Evolutionary conservation across 2,329 filamentous ascomycete species (phyloP), one percentile per base, ranked within the genome.

Genomic region (Aspergillus japonicus): DNA sequence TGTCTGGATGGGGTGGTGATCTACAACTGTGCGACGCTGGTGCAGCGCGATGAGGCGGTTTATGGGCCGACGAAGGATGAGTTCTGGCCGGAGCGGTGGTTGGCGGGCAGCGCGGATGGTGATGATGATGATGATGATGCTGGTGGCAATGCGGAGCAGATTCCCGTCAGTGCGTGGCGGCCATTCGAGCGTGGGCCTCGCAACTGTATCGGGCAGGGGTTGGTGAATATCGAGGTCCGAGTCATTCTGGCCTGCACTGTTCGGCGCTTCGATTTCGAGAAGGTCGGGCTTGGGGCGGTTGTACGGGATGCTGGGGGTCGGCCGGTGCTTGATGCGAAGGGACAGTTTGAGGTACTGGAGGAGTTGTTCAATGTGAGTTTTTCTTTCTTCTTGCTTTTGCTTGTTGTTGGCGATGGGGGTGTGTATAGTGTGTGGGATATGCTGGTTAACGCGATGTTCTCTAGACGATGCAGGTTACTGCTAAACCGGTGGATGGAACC

Each of bases 191-290:
- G 78, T 47, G 81, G 81, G 0, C 74, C 76, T 1, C 69, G 82
- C 8, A 79, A 77, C 29, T 83, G 82, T 61, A 75, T 84, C 23
- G 82, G 82, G 3, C 78, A 82, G 60, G 76, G 80, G 50, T 68
- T 83, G 19, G 81, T 81, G 0, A 77, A 80, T 64, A 72, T 82
- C 24, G 80, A 82, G 65, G 54, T 61, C 1, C 57, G 58, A 23
- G 61, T 66, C 4, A 64, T 64, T 47, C 50, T 68, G 5, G 65
- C 62, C 10, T 63, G 58, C 48, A 54, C 54, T 3, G 58, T 59
- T 2, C 56, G 66, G 4, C 59, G 59, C 19, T 67, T 61, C 59
- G 58, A 65, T 14, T 67, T 62, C 44, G 47, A 39, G 16, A 66
- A 67, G 24, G 63, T 63, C 6, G 66, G 66, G 3, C 54, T 66